Percentiles rank a stretch among this genome's conserved stretches.
Conservation (phyloP, 2,329 filamentous ascomycete genomes). For the Penicillium fuscoglaucum region DNA sequence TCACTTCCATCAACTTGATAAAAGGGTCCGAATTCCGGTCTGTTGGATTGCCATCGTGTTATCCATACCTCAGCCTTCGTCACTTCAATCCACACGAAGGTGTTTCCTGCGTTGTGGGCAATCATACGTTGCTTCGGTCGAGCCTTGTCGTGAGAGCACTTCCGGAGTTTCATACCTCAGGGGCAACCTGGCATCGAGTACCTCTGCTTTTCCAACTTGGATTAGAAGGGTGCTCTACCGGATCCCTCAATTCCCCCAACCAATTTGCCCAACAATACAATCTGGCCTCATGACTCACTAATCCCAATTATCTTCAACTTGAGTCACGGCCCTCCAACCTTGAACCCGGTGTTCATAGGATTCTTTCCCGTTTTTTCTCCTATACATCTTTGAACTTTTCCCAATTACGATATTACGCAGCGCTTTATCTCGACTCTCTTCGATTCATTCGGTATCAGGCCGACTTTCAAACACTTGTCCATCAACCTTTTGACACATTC, state of each 20-base stretch:
- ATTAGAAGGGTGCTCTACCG: slow-evolving; percentile 26
- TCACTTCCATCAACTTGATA: slow-evolving; percentile 9
- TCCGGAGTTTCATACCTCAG: slow-evolving; percentile 10
- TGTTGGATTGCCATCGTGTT: not conserved
- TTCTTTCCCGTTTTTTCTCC: slow-evolving; percentile 24
- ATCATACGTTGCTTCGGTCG: slow-evolving; percentile 4
- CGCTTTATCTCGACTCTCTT: slow-evolving; percentile 30
- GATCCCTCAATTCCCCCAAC: slow-evolving; percentile 17
- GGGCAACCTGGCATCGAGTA: slow-evolving; percentile 28
- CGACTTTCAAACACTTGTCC: slow-evolving; percentile 7
- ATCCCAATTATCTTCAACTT: slow-evolving; percentile 21
- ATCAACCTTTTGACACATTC: slow-evolving; percentile 10
- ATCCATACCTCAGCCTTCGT: slow-evolving; percentile 6
- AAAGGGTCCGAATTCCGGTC: slow-evolving; percentile 1
- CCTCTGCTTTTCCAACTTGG: slow-evolving; percentile 23
- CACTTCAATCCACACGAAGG: slow-evolving; percentile 8
- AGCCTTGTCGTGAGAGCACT: slow-evolving; percentile 8
- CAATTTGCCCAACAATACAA: not conserved
- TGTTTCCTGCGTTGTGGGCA: not conserved
- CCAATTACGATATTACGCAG: slow-evolving; percentile 45
- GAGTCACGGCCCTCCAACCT: slow-evolving; percentile 37
- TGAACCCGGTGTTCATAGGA: slow-evolving; percentile 42
- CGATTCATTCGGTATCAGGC: slow-evolving; percentile 10
- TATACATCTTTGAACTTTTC: slow-evolving; percentile 29
- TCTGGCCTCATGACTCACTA: slow-evolving; percentile 33